Evolutionary conservation across 805 yeast genomes (phyloP).

Genomic region (Metschnikowia aberdeeniae): DNA sequence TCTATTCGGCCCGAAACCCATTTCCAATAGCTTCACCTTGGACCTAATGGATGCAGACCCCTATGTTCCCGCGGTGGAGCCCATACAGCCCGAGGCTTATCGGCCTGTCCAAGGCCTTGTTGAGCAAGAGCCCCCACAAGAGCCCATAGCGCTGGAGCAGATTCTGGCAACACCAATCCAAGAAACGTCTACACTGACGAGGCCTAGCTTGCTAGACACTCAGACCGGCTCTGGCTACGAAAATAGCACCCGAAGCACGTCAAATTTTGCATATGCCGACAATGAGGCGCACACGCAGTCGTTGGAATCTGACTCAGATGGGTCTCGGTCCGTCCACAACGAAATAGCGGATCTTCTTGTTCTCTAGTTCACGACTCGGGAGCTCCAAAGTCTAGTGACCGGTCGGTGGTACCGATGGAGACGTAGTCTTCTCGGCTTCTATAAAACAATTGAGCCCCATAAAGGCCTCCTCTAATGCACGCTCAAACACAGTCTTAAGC

Average conservation of each 20-base stretch:
- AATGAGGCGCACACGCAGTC: neutral
- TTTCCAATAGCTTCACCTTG: slow-evolving; percentile 12
- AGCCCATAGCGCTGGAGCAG: too few relatives aligned
- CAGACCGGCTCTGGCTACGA: too few relatives aligned
- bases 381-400: neutral
- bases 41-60: slow-evolving; percentile 4
- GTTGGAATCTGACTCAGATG: neutral
- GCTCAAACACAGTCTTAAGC: slow-evolving; percentile 61
- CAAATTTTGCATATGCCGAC: neutral
- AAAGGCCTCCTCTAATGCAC: slow-evolving; percentile 84
- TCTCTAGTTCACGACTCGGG: neutral
- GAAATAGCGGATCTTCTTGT: slow-evolving; percentile 1
- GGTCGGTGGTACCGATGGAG: neutral
- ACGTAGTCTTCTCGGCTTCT: slow-evolving; percentile 35
- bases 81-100: neutral
- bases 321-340: neutral
- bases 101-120: too few relatives aligned
- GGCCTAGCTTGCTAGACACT: too few relatives aligned
- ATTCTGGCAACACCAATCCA: too few relatives aligned
- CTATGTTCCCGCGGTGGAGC: neutral
- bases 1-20: slow-evolving; percentile 24
- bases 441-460: slow-evolving; percentile 83
- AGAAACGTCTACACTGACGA: too few relatives aligned
- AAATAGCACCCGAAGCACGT: neutral
- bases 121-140: too few relatives aligned